Base-by-base conservation (phyloP, 805 yeast genomes). In the Cyberlindnera maclurae region DNA sequence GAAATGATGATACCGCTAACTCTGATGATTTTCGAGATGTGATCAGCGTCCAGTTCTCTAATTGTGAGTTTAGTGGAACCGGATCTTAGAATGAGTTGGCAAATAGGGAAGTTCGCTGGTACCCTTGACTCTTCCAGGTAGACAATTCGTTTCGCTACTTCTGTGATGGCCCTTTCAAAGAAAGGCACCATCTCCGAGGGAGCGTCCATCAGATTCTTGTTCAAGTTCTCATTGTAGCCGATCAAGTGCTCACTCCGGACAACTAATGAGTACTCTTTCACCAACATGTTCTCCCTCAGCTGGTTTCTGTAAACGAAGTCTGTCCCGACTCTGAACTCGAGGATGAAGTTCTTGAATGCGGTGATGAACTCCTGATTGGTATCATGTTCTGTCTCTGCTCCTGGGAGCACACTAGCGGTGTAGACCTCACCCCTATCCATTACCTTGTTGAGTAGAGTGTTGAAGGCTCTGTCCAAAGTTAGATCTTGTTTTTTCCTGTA, bases 1-100 rank as follows among this genome's bases (percentile, higher is more conserved):
- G 94, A 82, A 42, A 93, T 90, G 50, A 93, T 74, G 52, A 93
- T 93, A 24, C 99, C 99, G 15, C 95, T 84, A 32, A 93, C 76
- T 40, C 96, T 71, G 27, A 93, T 90, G 39, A 93, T 82, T 58
- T 87, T 85, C 18, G 96, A 78, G 44, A 93, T 88, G 57, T 86
- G 86, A 34, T 82, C 85, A 2, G 96, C 81, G 57, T 83, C 90
- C 41, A 93, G 68, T 40, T 86, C 79, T 58, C 98, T 75, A 42
- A 93, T 77, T 1, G 90, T 70, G 4, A 81, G 70, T 42, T 77
- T 75, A 41, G 77, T 75, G 12, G 94, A 82, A 39, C 79, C 77
- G 11, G 94, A 81, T 45, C 71, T 72, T 39, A 90, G 64, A 36
- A 87, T 77, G 51, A 90, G 64, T 64, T 93, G 97, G 56, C 95